Conservation (phyloP, 2,329 filamentous ascomycete species). For the Botrytis elliptica region DNA sequence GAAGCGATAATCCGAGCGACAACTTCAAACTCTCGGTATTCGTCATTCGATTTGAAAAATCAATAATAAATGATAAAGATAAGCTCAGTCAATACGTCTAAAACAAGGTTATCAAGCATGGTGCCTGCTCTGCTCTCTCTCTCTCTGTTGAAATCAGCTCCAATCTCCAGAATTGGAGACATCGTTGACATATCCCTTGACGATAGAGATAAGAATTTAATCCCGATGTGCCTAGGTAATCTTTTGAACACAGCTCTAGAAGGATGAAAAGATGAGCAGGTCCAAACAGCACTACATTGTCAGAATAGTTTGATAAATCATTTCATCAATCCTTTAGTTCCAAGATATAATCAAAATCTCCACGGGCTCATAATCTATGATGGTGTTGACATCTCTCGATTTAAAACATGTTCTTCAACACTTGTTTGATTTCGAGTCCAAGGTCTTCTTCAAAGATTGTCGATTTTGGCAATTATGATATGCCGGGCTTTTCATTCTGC, state of each 20-base stretch:
- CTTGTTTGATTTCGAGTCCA: not conserved
- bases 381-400: not conserved
- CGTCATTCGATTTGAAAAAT: not conserved
- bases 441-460: not conserved
- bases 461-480: not conserved
- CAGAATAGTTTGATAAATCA: no score
- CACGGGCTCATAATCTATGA: not conserved
- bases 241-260: not conserved
- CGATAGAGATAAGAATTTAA: not conserved
- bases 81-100: not conserved
- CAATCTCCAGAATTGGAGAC: not conserved
- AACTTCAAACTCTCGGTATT: not conserved
- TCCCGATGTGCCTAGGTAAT: not conserved
- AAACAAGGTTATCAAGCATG: not conserved
- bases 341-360: no score
- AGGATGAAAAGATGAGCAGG: no score
- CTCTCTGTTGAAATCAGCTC: not conserved
- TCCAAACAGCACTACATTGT: no score
- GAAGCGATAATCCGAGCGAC: not conserved
- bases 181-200: not conserved
- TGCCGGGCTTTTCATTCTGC: not conserved
- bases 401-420: not conserved
- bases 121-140: not conserved
- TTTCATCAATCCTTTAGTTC: no score
- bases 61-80: not conserved